Conservation (phyloP, 2,329 filamentous ascomycete species). For the Pseudogymnoascus sp. region DNA sequence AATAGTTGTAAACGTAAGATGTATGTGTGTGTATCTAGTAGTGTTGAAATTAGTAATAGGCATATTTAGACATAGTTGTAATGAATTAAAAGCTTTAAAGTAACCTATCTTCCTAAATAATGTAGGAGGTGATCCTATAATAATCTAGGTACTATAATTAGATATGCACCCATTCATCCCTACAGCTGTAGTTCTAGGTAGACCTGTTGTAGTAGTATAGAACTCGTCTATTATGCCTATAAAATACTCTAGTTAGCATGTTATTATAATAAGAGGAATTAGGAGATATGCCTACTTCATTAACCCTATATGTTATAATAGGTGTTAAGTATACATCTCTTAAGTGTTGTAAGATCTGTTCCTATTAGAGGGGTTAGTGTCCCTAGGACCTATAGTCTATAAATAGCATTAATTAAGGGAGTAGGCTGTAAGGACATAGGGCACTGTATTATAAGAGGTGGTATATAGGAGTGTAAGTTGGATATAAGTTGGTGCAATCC, state of each 20-base stretch:
- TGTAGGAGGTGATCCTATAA: slow-evolving; percentile 14
- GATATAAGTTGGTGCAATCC: too few relatives aligned
- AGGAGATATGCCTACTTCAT: slow-evolving; percentile 18
- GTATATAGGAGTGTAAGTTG: too few relatives aligned
- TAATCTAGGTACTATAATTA: slow-evolving; percentile 21
- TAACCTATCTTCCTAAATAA: slow-evolving; percentile 4
- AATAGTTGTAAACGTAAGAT: too few relatives aligned
- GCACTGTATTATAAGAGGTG: too few relatives aligned
- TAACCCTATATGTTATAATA: too few relatives aligned
- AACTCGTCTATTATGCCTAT: slow-evolving; percentile 31
- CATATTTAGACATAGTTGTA: slow-evolving; percentile 20
- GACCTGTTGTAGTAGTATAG: slow-evolving; percentile 23
- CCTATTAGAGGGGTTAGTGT: slow-evolving; percentile 28
- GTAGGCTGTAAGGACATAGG: too few relatives aligned
- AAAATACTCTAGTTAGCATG: slow-evolving; percentile 30
- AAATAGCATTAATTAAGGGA: slow-evolving; percentile 30
- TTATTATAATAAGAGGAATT: slow-evolving; percentile 29
- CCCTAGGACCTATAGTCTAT: slow-evolving; percentile 37
- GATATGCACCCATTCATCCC: slow-evolving; percentile 34
- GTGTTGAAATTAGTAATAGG: too few relatives aligned
- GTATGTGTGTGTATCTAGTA: too few relatives aligned
- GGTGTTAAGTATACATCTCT: too few relatives aligned
- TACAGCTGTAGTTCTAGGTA: slow-evolving; percentile 18
- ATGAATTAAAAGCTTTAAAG: not conserved
- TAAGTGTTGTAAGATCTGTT: slow-evolving; percentile 12